Percentiles rank a stretch among this genome's conserved stretches.
Conservation (phyloP, 164 flowering plant species). For the Stephania yunnanensis region DNA sequence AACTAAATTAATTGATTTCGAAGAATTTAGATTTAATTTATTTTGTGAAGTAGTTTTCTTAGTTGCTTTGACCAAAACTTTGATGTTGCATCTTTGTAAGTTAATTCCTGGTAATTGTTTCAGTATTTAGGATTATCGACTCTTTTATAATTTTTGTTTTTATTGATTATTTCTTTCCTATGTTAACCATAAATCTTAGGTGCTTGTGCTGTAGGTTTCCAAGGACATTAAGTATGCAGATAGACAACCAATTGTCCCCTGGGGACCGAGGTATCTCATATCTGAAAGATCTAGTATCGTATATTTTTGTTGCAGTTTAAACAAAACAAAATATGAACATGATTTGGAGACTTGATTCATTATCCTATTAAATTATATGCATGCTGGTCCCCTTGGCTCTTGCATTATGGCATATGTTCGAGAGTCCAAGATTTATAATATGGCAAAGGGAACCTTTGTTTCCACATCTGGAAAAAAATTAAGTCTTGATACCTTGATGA, state of each 20-base stretch:
- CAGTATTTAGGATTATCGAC: not conserved
- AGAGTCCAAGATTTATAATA: not conserved
- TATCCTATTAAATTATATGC: not conserved
- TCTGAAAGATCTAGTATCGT: not conserved
- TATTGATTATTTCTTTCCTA: constrained; percentile 1
- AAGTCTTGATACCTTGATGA: not conserved
- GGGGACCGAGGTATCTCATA: constrained; percentile 82
- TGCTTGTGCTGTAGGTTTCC: constrained; percentile 57
- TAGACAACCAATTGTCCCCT: constrained; percentile 87
- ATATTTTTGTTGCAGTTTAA: not conserved
- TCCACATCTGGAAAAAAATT: not conserved
- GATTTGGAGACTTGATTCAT: not conserved
- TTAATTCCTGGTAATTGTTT: not conserved
- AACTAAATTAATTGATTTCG: not conserved
- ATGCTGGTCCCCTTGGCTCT: not conserved
- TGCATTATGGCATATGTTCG: not conserved
- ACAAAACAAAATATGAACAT: not conserved
- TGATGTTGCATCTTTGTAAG: not conserved
- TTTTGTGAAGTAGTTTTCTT: not conserved
- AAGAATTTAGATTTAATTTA: too few species aligned
- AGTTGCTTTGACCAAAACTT: not conserved
- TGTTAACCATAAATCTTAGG: not conserved
- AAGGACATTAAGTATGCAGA: constrained; percentile 97
- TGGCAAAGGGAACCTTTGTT: not conserved
- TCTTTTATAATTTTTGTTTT: not conserved